These are phyloP conservation scores for Umbelopsis sp. DNA, from an alignment of 192 early-diverging fungal species.

Conservation along the genomic window DNA sequence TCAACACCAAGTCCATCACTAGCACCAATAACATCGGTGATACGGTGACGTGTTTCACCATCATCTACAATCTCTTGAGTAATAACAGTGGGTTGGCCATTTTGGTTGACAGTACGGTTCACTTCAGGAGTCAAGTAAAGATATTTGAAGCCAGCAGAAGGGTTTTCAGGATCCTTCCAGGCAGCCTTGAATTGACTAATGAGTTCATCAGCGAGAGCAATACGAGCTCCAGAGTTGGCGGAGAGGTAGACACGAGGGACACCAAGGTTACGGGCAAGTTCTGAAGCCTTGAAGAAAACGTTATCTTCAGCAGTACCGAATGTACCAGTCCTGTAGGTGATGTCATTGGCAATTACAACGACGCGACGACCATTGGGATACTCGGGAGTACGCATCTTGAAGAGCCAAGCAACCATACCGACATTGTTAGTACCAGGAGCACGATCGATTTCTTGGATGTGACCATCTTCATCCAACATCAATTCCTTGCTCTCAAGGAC, in stretches of 20 bases:
- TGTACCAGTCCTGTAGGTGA: slow-evolving; percentile 95
- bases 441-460: slow-evolving; percentile 76
- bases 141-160: slow-evolving; percentile 89
- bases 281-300: slow-evolving; percentile 91
- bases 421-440: slow-evolving; percentile 87
- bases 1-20: slow-evolving; percentile 94
- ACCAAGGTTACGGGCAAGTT: slow-evolving; percentile 83
- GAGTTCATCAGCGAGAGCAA: slow-evolving; percentile 95
- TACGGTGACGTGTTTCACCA: slow-evolving; percentile 77
- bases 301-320: slow-evolving; percentile 94
- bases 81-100: slow-evolving; percentile 67
- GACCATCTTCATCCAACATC: slow-evolving; percentile 78
- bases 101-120: slow-evolving; percentile 60
- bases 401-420: slow-evolving; percentile 97
- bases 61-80: slow-evolving; percentile 71
- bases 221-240: slow-evolving; percentile 98
- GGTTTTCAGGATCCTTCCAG: slow-evolving; percentile 83
- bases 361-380: slow-evolving; percentile 84
- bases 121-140: slow-evolving; percentile 83
- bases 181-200: slow-evolving; percentile 81
- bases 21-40: slow-evolving; percentile 86
- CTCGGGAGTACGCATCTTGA: slow-evolving; percentile 90
- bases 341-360: slow-evolving; percentile 97
- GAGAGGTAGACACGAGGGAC: slow-evolving; percentile 94
- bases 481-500: slow-evolving; percentile 84